Conservation (phyloP, 345 rosid genomes). For the Pistacia vera region DNA sequence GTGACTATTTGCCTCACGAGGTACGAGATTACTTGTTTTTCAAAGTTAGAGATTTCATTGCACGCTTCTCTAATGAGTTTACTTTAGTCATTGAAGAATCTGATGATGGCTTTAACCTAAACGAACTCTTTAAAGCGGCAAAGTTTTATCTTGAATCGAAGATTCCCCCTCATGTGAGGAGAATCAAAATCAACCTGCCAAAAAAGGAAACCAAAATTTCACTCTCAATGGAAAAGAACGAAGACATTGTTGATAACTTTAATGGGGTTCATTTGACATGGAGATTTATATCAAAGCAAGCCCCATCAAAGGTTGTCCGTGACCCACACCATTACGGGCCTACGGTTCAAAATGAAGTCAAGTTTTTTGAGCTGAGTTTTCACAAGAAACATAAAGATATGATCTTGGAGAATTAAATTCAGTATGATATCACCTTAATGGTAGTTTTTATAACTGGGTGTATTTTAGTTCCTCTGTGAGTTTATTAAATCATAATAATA, state of each 20-base stretch:
- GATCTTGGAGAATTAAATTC: slow-evolving; percentile 31
- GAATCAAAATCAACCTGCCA: slow-evolving; percentile 25
- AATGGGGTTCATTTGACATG: slow-evolving; percentile 37
- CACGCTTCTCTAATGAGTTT: slow-evolving; percentile 23
- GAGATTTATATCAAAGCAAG: slow-evolving; percentile 19
- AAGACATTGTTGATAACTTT: slow-evolving; percentile 32
- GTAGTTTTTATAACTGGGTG: too few relatives aligned
- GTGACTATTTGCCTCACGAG: slow-evolving; percentile 39
- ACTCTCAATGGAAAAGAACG: slow-evolving; percentile 22
- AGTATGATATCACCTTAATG: too few relatives aligned
- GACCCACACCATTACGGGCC: neutral
- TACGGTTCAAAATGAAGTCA: neutral
- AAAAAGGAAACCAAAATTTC: slow-evolving; percentile 19
- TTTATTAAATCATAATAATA: too few relatives aligned
- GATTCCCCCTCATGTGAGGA: slow-evolving; percentile 20
- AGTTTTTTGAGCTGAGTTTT: slow-evolving; percentile 32
- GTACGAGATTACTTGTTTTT: slow-evolving; percentile 24
- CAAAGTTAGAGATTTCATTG: slow-evolving; percentile 22
- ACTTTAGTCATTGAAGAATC: slow-evolving; percentile 40
- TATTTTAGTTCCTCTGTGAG: too few relatives aligned
- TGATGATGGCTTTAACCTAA: slow-evolving; percentile 33
- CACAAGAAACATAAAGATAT: slow-evolving; percentile 35
- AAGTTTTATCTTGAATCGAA: slow-evolving; percentile 43
- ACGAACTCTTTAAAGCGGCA: slow-evolving; percentile 37
- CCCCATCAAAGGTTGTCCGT: neutral